phyloP scores from a whole-genome alignment of 495 filamentous ascomycete species.

The Chaetomium cochliodes region DNA sequence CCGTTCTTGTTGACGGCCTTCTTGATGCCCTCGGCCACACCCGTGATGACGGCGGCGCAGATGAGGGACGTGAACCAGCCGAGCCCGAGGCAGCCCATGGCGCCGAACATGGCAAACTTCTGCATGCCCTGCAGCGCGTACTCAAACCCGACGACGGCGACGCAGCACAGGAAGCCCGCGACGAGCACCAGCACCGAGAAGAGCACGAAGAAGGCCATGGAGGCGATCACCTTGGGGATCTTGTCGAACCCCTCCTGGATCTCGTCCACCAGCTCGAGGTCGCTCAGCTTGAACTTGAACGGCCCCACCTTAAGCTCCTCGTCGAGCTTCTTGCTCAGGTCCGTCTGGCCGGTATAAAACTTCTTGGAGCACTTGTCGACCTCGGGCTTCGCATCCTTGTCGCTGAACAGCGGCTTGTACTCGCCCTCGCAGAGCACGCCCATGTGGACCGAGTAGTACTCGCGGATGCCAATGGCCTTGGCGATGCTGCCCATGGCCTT shows the following conservation, averaged over 20 bases:
- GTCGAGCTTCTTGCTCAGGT: constrained; percentile 56
- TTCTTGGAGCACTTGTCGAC: constrained; percentile 61
- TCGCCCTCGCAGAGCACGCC: constrained; percentile 66
- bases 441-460: constrained; percentile 73
- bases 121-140: not conserved
- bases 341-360: constrained; percentile 53
- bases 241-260: constrained; percentile 60
- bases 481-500: constrained; percentile 40
- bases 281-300: constrained; percentile 50
- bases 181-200: constrained; percentile 47
- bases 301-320: constrained; percentile 51
- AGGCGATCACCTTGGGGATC: constrained; percentile 47
- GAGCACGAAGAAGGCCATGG: constrained; percentile 63
- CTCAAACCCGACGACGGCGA: constrained; percentile 26
- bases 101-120: not conserved
- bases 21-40: constrained; percentile 33
- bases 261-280: constrained; percentile 58
- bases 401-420: constrained; percentile 52
- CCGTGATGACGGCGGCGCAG: constrained; percentile 36
- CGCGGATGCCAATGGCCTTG: constrained; percentile 54
- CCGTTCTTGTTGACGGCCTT: constrained; percentile 38
- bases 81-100: constrained; percentile 16
- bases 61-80: constrained; percentile 24
- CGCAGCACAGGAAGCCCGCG: constrained; percentile 36
- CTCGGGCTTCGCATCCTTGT: constrained; percentile 48